These are phyloP conservation scores for Boletus speciosus DNA, from an alignment of 768 basidiomycete genomes.

Conservation along the genomic window DNA sequence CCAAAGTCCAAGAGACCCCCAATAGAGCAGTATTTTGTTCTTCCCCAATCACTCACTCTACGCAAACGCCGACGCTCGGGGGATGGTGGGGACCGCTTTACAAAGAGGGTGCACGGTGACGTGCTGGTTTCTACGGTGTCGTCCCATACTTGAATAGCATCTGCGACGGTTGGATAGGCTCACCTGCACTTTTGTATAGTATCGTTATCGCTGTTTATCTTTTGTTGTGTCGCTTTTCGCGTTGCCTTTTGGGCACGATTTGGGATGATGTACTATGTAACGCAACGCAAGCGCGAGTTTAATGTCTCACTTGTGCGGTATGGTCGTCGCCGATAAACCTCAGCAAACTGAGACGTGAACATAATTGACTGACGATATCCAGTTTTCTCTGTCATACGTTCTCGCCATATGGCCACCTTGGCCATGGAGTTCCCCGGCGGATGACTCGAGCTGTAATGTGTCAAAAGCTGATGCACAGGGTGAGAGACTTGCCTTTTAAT, in stretches of 20 bases:
- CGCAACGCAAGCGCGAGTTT: not conserved
- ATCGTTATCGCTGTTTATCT: constrained; percentile 25
- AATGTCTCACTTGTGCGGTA: constrained; percentile 7
- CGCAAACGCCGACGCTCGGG: constrained; percentile 30
- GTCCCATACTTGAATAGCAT: constrained; percentile 15
- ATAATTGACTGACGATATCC: not conserved
- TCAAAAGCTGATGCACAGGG: constrained; percentile 15
- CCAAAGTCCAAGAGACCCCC: constrained; percentile 30
- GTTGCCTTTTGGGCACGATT: not conserved
- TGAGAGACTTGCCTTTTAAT: constrained; percentile 15
- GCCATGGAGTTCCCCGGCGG: constrained; percentile 22
- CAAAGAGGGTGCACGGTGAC: constrained; percentile 21
- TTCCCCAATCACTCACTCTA: constrained; percentile 13
- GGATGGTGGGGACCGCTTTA: constrained; percentile 24
- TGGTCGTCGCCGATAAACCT: not conserved
- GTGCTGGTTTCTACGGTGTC: constrained; percentile 11
- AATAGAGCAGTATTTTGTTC: constrained; percentile 38
- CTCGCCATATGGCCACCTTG: not conserved
- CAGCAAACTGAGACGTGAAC: constrained; percentile 13
- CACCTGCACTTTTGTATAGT: constrained; percentile 22
- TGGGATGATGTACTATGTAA: not conserved
- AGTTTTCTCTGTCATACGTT: not conserved
- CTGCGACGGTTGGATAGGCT: constrained; percentile 1
- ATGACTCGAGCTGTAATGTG: constrained; percentile 22
- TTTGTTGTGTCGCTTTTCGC: not conserved